These are phyloP conservation scores for Eucalyptus dawsonii DNA, from an alignment of 345 rosid species.

Conservation along the genomic window DNA sequence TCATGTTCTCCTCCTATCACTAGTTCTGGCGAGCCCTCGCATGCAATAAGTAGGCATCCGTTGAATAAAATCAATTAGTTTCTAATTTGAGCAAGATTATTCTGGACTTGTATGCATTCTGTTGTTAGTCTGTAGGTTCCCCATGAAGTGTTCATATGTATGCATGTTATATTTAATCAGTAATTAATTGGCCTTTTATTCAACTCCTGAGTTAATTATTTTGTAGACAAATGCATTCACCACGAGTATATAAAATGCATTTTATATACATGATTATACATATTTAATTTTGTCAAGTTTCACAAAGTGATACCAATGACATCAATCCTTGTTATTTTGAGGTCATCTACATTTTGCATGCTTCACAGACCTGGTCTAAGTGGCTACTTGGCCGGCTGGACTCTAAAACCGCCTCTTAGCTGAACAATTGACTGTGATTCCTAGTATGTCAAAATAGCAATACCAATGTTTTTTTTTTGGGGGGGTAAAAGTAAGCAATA, in stretches of 20 bases:
- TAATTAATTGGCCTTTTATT: not conserved
- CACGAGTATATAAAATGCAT: not conserved
- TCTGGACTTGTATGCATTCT: not conserved
- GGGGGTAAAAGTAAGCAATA: too few relatives aligned
- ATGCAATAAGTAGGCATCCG: not conserved
- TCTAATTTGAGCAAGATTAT: not conserved
- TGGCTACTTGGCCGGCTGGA: not conserved
- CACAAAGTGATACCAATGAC: not conserved
- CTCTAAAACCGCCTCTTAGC: not conserved
- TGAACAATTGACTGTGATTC: not conserved
- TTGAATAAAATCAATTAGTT: not conserved
- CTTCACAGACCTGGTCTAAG: not conserved
- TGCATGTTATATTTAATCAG: not conserved
- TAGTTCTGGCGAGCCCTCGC: not conserved
- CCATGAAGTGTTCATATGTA: not conserved
- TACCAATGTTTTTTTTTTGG: too few relatives aligned
- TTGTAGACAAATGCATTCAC: not conserved
- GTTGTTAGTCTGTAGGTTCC: not conserved
- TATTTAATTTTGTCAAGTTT: not conserved
- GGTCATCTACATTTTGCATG: not conserved
- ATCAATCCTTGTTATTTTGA: not conserved
- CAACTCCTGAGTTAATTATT: not conserved
- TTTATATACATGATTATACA: not conserved
- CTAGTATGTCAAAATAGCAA: not conserved
- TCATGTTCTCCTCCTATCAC: not conserved